phyloP scores from a whole-genome alignment of 1,284 basidiomycete genomes.

The Coniferiporia sulphurascens region DNA sequence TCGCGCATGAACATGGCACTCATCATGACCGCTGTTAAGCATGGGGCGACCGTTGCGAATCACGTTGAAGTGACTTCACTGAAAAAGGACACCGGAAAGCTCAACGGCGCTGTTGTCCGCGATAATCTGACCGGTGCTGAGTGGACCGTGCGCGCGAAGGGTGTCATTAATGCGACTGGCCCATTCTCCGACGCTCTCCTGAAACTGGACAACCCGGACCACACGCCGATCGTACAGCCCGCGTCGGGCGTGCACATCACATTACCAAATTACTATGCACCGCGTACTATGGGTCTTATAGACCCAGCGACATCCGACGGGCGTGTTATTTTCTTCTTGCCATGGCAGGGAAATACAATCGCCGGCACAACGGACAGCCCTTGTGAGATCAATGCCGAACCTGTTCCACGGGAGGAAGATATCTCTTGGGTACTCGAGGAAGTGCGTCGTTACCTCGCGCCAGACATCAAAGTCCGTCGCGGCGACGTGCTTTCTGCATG shows the following conservation, averaged over 20 bases:
- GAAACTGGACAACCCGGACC: conserved; percentile 78
- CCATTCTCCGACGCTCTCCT: conserved; percentile 90
- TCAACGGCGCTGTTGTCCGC: conserved; percentile 74
- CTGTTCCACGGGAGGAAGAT: conserved; percentile 87
- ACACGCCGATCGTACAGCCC: conserved; percentile 87
- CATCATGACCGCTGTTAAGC: conserved; percentile 90
- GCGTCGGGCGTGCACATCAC: conserved; percentile 96
- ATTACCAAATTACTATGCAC: conserved; percentile 95
- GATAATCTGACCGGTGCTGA: conserved; percentile 84
- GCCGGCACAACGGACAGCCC: conserved; percentile 95
- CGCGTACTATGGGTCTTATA: conserved; percentile 91
- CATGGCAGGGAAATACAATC: conserved; percentile 97
- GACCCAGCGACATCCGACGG: conserved; percentile 96
- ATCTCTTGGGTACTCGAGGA: conserved; percentile 97
- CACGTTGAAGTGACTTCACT: conserved; percentile 84
- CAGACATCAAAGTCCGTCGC: conserved; percentile 90
- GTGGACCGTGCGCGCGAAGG: conserved; percentile 83
- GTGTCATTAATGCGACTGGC: conserved; percentile 95
- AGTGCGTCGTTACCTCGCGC: conserved; percentile 82
- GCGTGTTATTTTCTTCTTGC: conserved; percentile 97
- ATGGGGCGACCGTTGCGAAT: conserved; percentile 88
- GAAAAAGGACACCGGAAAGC: conserved; percentile 59
- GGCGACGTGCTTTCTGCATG: conserved; percentile 98
- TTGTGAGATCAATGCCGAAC: conserved; percentile 73
- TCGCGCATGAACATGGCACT: conserved; percentile 97